Base-by-base conservation (phyloP, 116 monocot species). In the Dioscorea cayenensis region DNA sequence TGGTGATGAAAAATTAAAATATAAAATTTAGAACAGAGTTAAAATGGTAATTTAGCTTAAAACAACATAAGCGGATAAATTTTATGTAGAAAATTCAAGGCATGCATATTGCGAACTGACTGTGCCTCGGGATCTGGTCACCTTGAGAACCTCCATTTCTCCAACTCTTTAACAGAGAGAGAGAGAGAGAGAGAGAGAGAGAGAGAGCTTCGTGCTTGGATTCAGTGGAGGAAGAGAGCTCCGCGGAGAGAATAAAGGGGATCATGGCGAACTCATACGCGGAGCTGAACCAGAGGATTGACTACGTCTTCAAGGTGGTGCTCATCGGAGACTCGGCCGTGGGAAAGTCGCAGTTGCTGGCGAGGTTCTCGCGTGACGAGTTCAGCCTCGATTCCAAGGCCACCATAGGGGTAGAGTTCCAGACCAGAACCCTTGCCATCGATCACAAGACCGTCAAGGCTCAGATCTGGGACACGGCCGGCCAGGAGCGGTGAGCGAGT, bases 231-330 rank as follows among this genome's bases (percentile, higher is more conserved):
- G 55, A 55, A n/a, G 55, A 4, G 55, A 55, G 55, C 16, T 16
- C n/a, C 16, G 55, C n/a, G n/a, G 55, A 5, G 55, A 55, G 55
- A n/a, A 18, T n/a, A n/a, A n/a, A 55, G 55, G 55, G 55, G 55
- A 55, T 18, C 16, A 55, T 55, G 55, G n/a, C 55, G 55, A 12
- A 55, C 55, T n/a, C n/a, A 16, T n/a, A 55, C 14, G 55, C 55
- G 10, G 55, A 55, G 55, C 55, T 55, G n/a, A 55, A 55, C 55
- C 55, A 55, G 55, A 55, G 55, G 55, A 55, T 55, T 16, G 55
- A 55, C 55, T 55, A 55, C 55, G 55, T 55, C 16, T 55, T 55
- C 55, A 55, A 55, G 55, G 55, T n/a, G 55, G 55, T 55, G 55
- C 55, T 55, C 55, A 55, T 55, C n/a, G 55, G 55, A 16, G 55